Evolutionary conservation across 2,329 filamentous ascomycete genomes (phyloP).

Genomic region (Stenocarpella maydis): DNA sequence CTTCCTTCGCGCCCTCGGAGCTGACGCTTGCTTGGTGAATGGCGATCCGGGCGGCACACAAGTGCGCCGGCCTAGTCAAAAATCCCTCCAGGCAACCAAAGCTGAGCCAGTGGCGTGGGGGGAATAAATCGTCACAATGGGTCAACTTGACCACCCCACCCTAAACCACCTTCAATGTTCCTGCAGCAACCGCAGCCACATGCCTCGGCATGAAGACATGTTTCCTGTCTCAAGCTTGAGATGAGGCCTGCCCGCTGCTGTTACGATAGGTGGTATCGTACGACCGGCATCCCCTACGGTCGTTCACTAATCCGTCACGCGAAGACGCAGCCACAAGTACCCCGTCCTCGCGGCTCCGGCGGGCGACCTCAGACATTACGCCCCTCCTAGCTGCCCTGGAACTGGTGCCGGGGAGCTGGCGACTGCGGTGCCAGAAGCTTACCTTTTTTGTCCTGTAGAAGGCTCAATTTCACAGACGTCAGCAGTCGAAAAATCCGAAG

Average conservation of each 20-base stretch:
- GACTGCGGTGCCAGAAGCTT: neutral
- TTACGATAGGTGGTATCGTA: neutral
- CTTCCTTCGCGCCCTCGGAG: neutral
- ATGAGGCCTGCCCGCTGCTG: neutral
- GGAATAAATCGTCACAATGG: neutral
- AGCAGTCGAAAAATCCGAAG: too few relatives aligned
- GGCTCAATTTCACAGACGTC: neutral
- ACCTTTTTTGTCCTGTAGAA: neutral
- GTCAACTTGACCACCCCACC: too few relatives aligned
- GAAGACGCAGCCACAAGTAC: neutral
- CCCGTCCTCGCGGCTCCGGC: neutral
- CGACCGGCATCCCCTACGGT: neutral
- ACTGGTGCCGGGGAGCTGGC: neutral
- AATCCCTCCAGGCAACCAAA: neutral
- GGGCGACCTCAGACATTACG: neutral
- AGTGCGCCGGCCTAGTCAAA: neutral
- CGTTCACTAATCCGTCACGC: neutral
- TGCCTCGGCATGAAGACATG: constrained; percentile 7
- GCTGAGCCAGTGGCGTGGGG: too few relatives aligned
- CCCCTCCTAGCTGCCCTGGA: neutral
- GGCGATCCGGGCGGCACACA: neutral
- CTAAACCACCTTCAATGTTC: too few relatives aligned
- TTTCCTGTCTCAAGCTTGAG: neutral
- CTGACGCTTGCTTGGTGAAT: too few relatives aligned
- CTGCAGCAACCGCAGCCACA: too few relatives aligned